These are phyloP conservation scores for Tripterygium wilfordii DNA, from an alignment of 177 flowering plant genomes.

Conservation along the genomic window DNA sequence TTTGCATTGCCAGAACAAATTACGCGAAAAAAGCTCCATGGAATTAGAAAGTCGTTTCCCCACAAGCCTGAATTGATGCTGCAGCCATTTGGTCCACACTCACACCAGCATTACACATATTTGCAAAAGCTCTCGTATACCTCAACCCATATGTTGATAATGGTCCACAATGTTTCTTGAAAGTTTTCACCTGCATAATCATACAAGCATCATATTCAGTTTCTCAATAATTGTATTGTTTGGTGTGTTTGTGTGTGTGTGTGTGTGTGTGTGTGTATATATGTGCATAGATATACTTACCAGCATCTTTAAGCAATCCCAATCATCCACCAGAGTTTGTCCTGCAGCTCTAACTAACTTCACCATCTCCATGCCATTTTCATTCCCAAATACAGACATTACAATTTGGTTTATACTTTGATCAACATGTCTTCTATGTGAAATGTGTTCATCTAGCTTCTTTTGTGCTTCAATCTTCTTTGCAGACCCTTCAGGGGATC, in stretches of 20 bases:
- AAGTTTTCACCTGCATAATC: slow-evolving; percentile 19
- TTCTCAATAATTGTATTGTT: background rate
- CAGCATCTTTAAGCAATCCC: slow-evolving; percentile 36
- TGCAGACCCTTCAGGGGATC: slow-evolving; percentile 21
- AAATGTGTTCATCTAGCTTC: slow-evolving; percentile 17
- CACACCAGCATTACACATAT: slow-evolving; percentile 30
- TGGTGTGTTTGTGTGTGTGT: background rate
- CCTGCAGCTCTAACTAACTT: slow-evolving; percentile 25
- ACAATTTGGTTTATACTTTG: slow-evolving; percentile 22
- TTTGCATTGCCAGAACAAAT: too few relatives aligned
- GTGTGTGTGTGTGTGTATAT: background rate
- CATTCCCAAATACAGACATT: slow-evolving; percentile 28
- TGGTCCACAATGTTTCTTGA: slow-evolving; percentile 21
- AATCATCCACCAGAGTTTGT: slow-evolving; percentile 41
- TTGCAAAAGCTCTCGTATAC: slow-evolving; percentile 20
- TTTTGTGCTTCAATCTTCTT: slow-evolving; percentile 27
- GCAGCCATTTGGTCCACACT: slow-evolving; percentile 12
- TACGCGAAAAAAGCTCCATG: too few relatives aligned
- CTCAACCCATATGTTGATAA: slow-evolving; percentile 25
- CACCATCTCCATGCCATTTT: slow-evolving; percentile 15
- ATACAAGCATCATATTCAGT: background rate
- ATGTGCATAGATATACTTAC: slow-evolving; percentile 3
- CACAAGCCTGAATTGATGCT: slow-evolving; percentile 18
- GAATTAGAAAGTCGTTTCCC: too few relatives aligned
- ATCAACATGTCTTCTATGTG: slow-evolving; percentile 29